Percentiles rank a stretch among this genome's conserved stretches.
Conservation (phyloP, 2,329 filamentous ascomycete species). For the Akanthomyces muscarius region DNA sequence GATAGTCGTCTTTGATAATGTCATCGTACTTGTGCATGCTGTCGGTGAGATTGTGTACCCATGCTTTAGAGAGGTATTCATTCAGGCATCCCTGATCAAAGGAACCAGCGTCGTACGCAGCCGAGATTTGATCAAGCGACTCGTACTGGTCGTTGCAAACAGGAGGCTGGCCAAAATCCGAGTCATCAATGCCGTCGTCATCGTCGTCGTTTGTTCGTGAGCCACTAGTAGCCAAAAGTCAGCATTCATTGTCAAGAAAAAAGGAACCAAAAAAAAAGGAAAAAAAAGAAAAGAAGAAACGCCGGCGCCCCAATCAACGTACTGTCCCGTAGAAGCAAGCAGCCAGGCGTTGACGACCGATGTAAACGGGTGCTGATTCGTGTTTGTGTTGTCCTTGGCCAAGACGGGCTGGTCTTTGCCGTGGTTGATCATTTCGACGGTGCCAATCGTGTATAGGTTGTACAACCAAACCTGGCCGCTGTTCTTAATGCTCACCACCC, state of each 20-base stretch:
- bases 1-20: constrained; percentile 5
- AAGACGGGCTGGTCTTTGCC: constrained; percentile 1
- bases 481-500: constrained; percentile 4
- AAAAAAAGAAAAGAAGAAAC: too few relatives aligned
- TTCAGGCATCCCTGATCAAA: background rate
- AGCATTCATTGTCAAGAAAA: background rate
- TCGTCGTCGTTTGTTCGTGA: background rate
- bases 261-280: too few relatives aligned
- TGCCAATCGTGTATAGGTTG: constrained; percentile 18
- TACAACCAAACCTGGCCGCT: constrained; percentile 19
- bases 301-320: background rate
- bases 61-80: background rate
- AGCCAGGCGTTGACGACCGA: constrained; percentile 19
- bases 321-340: constrained; percentile 14
- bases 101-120: background rate
- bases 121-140: background rate
- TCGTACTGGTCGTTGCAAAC: background rate
- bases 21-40: constrained; percentile 3
- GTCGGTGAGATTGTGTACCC: background rate
- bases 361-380: constrained; percentile 17
- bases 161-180: background rate
- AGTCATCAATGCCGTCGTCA: background rate
- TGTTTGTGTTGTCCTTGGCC: constrained; percentile 19
- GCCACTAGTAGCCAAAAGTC: background rate
- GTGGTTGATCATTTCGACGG: constrained; percentile 18